Percentiles rank a stretch among this genome's conserved stretches.
Evolutionary conservation across 352 stramenopile genomes (phyloP).

Genomic region (Pelagophyceae sp.): DNA sequence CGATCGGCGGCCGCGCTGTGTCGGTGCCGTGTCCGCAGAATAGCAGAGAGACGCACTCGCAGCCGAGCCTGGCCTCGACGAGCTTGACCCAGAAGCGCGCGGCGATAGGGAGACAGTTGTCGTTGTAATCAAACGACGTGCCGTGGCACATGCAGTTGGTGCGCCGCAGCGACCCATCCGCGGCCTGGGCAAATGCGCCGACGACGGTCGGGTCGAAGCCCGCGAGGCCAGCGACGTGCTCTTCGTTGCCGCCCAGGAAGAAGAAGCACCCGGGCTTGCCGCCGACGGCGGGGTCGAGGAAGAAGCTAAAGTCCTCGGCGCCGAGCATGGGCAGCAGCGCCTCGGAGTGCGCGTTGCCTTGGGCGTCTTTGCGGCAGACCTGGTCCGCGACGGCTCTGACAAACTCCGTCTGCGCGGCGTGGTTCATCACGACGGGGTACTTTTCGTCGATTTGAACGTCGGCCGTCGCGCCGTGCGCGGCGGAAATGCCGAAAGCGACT

Average conservation of each 20-base stretch:
- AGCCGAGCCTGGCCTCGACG: not conserved
- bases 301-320: not conserved
- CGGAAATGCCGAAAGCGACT: not conserved
- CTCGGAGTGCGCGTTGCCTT: not conserved
- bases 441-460: not conserved
- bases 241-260: not conserved
- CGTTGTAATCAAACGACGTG: not conserved
- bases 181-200: not conserved
- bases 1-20: not conserved
- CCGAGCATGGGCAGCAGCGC: not conserved
- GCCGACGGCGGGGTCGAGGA: not conserved
- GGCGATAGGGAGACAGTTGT: not conserved
- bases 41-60: not conserved
- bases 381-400: not conserved
- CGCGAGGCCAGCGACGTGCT: not conserved
- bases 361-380: not conserved
- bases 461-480: not conserved
- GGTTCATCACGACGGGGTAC: not conserved
- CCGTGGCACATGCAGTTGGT: slow-evolving; percentile 5
- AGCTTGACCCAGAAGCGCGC: not conserved
- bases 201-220: not conserved
- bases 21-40: not conserved
- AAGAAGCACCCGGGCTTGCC: not conserved
- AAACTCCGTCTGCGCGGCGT: not conserved
- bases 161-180: not conserved